Percentiles rank a stretch among this genome's conserved stretches.
These are phyloP conservation scores for Boletus rufocinnamomeus DNA, from an alignment of 768 basidiomycete genomes.

Conservation along the genomic window DNA sequence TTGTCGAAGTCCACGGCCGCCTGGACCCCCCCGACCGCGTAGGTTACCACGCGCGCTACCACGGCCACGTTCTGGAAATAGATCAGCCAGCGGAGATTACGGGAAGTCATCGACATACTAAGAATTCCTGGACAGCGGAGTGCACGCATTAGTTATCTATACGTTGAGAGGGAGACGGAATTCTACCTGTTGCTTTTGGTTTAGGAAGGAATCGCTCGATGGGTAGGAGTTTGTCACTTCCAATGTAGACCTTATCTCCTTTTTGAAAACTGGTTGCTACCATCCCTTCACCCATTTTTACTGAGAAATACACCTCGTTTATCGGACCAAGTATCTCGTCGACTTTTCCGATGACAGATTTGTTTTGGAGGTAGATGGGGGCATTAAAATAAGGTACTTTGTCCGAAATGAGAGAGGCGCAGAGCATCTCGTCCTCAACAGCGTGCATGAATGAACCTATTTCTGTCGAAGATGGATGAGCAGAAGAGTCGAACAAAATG, in stretches of 20 bases:
- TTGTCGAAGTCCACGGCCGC: conserved; percentile 38
- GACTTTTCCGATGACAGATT: conserved; percentile 93
- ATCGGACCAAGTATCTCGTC: conserved; percentile 99
- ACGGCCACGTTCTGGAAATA: conserved; percentile 47
- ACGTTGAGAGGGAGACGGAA: conserved; percentile 24
- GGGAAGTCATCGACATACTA: conserved; percentile 12
- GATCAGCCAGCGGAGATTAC: conserved; percentile 31
- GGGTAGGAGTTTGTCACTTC: conserved; percentile 94
- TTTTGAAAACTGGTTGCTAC: conserved; percentile 94
- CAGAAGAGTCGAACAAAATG: neutral
- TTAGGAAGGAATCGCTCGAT: conserved; percentile 97
- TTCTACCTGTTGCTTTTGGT: conserved; percentile 81
- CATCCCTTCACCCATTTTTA: conserved; percentile 97
- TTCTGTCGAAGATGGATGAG: conserved; percentile 51
- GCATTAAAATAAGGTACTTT: conserved; percentile 99
- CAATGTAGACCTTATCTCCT: conserved; percentile 98
- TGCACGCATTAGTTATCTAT: conserved; percentile 1
- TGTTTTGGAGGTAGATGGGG: conserved; percentile 96
- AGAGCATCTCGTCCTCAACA: conserved; percentile 98
- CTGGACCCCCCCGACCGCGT: conserved; percentile 29
- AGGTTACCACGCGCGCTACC: conserved; percentile 32
- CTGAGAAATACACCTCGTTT: conserved; percentile 96
- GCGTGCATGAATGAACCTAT: conserved; percentile 92
- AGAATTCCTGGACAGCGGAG: conserved; percentile 31
- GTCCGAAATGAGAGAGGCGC: conserved; percentile 77